Base-by-base conservation (phyloP, 305 asterid genomes). In the Plantago lanceolata region DNA sequence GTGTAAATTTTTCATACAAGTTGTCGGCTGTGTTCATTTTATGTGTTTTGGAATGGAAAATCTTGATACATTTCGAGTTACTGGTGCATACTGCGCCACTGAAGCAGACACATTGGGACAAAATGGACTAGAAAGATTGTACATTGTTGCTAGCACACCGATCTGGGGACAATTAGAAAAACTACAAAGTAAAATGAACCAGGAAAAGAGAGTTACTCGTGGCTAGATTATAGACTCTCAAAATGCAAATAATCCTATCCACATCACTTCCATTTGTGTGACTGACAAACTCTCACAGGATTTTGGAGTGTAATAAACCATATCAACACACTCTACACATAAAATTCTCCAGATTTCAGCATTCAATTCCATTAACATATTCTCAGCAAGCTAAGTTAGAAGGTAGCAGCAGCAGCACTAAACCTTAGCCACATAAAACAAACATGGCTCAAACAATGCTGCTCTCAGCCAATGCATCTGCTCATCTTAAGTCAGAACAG, bases 401-500 rank as follows among this genome's bases (percentile, higher is more conserved):
- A n/a, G n/a, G 33, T 20, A 28, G 33, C 20, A 57, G 6, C 17
- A 28, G 37, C 0, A 12, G 19, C 35, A 37, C 8, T 19, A 20
- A 31, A 24, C 28, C 26, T 37, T 9, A 16, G 13, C 19, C 16
- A 65, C 3, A 29, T 47, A 7, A 40, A 40, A 9, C 45, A 9
- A 9, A 9, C 33, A 75, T 73, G 80, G 88, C 85, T 76, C 93
- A 85, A 74, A 75, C 87, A 64, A 82, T 82, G 89, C 76, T 85
- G 85, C 73, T 85, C 2, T 73, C 72, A 49, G 79, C 89, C 18
- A 75, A 64, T 55, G 69, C 68, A 15, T 71, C 80, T 18, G 66
- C 66, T 19, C 65, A 66, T 69, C 70, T 79, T 28, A 81, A 71
- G 70, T 77, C 64, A 14, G 28, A 61, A 0, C 56, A 70, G 50